phyloP scores from a whole-genome alignment of 208 protist species.

The Leishmania aethiopica region DNA sequence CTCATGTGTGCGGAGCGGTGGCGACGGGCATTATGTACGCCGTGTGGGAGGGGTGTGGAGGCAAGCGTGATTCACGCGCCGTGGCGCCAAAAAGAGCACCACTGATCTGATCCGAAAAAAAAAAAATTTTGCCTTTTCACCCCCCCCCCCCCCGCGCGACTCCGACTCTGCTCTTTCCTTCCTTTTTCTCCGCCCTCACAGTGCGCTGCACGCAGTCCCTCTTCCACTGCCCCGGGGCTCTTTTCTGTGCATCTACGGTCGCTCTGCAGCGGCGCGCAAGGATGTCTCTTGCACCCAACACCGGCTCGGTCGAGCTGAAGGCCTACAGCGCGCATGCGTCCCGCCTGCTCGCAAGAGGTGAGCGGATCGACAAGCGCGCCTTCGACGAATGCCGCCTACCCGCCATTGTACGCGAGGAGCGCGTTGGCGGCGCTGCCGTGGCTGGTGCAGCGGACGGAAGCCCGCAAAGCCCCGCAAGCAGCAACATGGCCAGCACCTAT shows the following conservation, averaged over 20 bases:
- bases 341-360: constrained; percentile 39
- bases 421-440: neutral
- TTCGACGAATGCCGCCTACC: constrained; percentile 51
- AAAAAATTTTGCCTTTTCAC: no score
- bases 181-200: no score
- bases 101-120: neutral
- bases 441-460: neutral
- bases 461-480: neutral
- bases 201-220: neutral
- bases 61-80: neutral
- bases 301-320: constrained; percentile 72
- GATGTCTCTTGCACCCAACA: constrained; percentile 84
- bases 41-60: neutral
- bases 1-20: neutral
- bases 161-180: neutral
- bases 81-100: neutral
- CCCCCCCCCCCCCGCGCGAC: no score
- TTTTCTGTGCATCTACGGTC: neutral
- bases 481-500: neutral
- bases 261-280: neutral
- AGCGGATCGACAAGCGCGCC: constrained; percentile 62
- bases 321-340: constrained; percentile 61
- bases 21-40: neutral
- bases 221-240: neutral
- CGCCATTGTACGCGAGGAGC: constrained; percentile 57